Evolutionary conservation across 192 early-diverging fungal genomes (phyloP).

Genomic region (Jimgerdemannia flammicorona): DNA sequence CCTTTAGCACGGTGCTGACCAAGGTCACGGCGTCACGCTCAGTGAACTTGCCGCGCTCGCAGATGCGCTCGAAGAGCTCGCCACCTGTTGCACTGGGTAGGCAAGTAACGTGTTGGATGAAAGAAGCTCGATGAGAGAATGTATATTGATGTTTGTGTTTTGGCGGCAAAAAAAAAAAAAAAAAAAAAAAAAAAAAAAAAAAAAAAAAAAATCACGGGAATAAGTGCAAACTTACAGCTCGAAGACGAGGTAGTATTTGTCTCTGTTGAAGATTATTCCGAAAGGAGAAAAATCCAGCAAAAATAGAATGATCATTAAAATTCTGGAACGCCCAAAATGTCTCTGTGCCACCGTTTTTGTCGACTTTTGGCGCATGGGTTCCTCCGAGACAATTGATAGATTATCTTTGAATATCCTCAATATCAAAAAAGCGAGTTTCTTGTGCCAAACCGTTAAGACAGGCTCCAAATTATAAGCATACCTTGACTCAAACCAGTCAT

Average conservation of each 20-base stretch:
- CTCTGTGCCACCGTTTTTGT: too few relatives aligned
- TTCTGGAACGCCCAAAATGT: too few relatives aligned
- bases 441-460: too few relatives aligned
- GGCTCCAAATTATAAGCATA: background rate
- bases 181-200: background rate
- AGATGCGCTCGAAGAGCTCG: too few relatives aligned
- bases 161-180: constrained; percentile 8
- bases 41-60: too few relatives aligned
- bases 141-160: too few relatives aligned
- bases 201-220: background rate
- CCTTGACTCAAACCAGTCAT: constrained; percentile 65
- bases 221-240: constrained; percentile 42
- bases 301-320: background rate
- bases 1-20: too few relatives aligned
- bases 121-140: too few relatives aligned
- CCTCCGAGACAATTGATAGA: constrained; percentile 7
- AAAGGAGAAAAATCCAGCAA: background rate
- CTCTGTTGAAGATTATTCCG: constrained; percentile 21
- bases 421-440: too few relatives aligned
- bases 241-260: constrained; percentile 71
- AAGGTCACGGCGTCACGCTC: too few relatives aligned
- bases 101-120: too few relatives aligned
- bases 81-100: too few relatives aligned
- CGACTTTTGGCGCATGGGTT: background rate
- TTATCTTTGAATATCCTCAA: background rate